Base-by-base conservation (phyloP, 169 alveolate species). In the Toxoplasma gondii region DNA sequence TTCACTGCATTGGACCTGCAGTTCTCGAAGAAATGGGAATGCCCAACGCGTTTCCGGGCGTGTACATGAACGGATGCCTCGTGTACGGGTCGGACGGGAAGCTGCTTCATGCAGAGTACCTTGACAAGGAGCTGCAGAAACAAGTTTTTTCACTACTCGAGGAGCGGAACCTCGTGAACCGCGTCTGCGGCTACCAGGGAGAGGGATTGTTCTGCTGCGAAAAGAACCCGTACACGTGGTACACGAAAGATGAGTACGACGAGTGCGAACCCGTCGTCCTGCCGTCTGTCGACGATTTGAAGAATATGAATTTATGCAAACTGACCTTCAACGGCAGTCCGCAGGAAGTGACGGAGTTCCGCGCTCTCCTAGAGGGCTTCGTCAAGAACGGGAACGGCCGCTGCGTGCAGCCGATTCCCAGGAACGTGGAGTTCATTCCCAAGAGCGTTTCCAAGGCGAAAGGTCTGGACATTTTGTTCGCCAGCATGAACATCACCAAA, bases 381-480 rank as follows among this genome's bases (percentile, higher is more conserved):
- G 96, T 0, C 92, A 95, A 49, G 94, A 92, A 29, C 90, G 93
- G 43, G 92, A 92, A 49, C 96, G 97, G 43, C 93, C 94, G 31
- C 96, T 96, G 86, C 54, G 96, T 94, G 0, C 97, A 96, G 88
- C 96, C 97, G 5, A 95, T 96, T 41, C 93, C 94, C 88, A 49
- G 92, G 91, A 92, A 92, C 49, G 69, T 97, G 67, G 98, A 97
- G 92, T 53, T 97, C 67, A 91, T 96, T 83, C 96, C 95, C 91
- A 94, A 88, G 34, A 80, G 80, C 31, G 94, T 94, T 36, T 95
- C 96, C 45, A 97, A 97, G 93, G 97, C 97, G n/a, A 96, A 92
- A 78, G 98, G 97, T 1, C 96, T 97, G 17, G 93, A 96, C 41
- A 94, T 95, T 74, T 88, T 97, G 67, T 96, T 97, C 58, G 94